Evolutionary conservation across 768 basidiomycete species (phyloP), one percentile per base, ranked within the genome.

Genomic region (Mycena amicta): DNA sequence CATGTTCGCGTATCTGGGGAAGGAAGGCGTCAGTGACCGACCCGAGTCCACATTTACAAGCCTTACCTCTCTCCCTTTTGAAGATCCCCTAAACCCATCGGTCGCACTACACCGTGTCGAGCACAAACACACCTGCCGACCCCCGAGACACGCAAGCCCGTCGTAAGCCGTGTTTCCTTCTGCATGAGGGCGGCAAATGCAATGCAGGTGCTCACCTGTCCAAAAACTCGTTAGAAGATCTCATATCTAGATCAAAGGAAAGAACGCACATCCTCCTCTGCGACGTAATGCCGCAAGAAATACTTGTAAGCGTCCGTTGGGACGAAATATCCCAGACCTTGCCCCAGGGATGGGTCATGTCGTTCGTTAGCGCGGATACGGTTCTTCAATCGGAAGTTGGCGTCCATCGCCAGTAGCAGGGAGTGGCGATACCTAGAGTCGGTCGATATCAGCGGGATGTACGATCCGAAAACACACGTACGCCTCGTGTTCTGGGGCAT

Each of bases 351-450:
- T 0, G 67, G 67, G 55, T 69, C 63, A 1, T 43, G 25, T 3
- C 33, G 25, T 3, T 64, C 59, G 11, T 53, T 65, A 2, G 59
- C 56, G 0, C 57, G 47, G 1, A 41, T 27, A 4, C 55, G 45
- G 13, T 60, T 49, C 58, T 65, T 68, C 3, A 69, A 40, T 0
- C 60, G 56, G 41, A 68, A 71, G 37, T 65, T 68, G 5, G 62
- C 53, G 26, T 69, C 65, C 3, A 67, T 49, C 4, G 63, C 59
- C 4, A 61, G 30, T 20, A 58, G 2, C 3, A 56, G 56, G 27
- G 45, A 50, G 26, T 55, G 63, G 2, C 66, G n/a, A 27, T 53
- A 60, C 5, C 62, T 63, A n/a, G n/a, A n/a, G n/a, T n/a, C n/a
- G n/a, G n/a, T n/a, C n/a, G n/a, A n/a, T n/a, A n/a, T n/a, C n/a